A percentile compares a stretch with the other conserved stretches of the same genome.
phyloP scores from a whole-genome alignment of 768 basidiomycete species.

The Tylopilus vinaceipallidus region DNA sequence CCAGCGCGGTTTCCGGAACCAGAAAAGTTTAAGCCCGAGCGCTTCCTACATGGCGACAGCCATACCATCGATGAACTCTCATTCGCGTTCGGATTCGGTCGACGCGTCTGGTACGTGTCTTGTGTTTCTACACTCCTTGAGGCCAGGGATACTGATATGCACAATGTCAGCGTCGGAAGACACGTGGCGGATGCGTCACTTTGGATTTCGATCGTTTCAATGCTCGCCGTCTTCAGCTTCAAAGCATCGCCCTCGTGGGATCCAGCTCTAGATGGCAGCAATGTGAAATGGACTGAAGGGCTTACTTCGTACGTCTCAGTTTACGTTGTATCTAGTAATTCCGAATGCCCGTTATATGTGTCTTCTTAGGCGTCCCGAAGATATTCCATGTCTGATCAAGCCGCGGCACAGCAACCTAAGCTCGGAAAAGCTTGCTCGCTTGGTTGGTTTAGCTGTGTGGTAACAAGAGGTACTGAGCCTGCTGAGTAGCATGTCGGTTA shows the following conservation, averaged over 20 bases:
- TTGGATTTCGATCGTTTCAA: constrained; percentile 22
- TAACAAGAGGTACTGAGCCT: too few species aligned
- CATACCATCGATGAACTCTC: constrained; percentile 12
- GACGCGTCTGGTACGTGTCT: constrained; percentile 28
- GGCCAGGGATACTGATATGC: not conserved
- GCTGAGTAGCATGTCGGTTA: too few species aligned
- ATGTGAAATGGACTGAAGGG: constrained; percentile 21
- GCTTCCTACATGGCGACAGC: constrained; percentile 23
- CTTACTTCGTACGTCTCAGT: constrained; percentile 19
- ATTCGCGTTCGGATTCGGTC: constrained; percentile 41
- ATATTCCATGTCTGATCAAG: constrained; percentile 9
- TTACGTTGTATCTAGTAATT: not conserved
- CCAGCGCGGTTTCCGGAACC: constrained; percentile 38
- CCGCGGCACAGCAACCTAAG: constrained; percentile 6
- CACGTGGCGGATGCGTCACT: constrained; percentile 42
- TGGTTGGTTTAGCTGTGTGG: constrained; percentile 7
- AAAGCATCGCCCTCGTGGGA: constrained; percentile 15
- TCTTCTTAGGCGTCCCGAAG: constrained; percentile 13
- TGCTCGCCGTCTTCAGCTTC: constrained; percentile 19
- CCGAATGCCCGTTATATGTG: not conserved
- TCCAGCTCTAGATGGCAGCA: constrained; percentile 17
- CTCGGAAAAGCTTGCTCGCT: constrained; percentile 11
- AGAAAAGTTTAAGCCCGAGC: constrained; percentile 37
- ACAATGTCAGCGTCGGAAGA: constrained; percentile 38
- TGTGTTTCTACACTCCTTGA: too few species aligned